Evolutionary conservation across 1,139 yeast species (phyloP), one percentile per base, ranked within the genome.

Genomic region (Hemisphaericaspora xylanilytica): DNA sequence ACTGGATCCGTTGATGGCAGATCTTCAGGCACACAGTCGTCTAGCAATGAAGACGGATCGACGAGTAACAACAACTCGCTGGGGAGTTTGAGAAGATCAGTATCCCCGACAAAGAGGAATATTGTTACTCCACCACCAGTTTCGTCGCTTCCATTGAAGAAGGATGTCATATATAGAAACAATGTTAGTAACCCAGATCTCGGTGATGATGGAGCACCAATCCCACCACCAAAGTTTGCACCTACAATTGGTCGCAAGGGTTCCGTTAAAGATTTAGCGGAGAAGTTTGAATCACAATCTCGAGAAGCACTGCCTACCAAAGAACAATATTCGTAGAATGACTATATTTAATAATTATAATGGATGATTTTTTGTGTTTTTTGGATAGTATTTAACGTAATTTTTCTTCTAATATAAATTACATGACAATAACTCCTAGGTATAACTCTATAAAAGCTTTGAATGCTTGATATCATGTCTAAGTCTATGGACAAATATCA

Each of bases 401-500:
- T n/a, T n/a, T n/a, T n/a, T n/a, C n/a, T n/a, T n/a, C n/a, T n/a
- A n/a, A n/a, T n/a, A n/a, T n/a, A n/a, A n/a, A n/a, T n/a, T n/a
- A n/a, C n/a, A n/a, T n/a, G n/a, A n/a, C n/a, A n/a, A n/a, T n/a
- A n/a, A n/a, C n/a, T n/a, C n/a, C n/a, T 26, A 20, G 5, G 10
- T 26, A 26, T 12, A 7, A 18, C 11, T 38, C 50, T 56, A 76
- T 44, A 77, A 65, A 35, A 77, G 62, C 49, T 78, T 78, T 7
- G 80, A 63, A 52, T 76, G 82, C 49, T 75, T 76, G 38, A 76
- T 74, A 48, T 76, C 81, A 42, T 63, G 73, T 56, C 80, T 69
- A 42, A 77, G 63, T 51, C 75, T 63, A 51, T 68, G 68, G 16
- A 75, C 66, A 42, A 73, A 59, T 7, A 69, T 52, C 3, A 66